These are phyloP conservation scores for Trichosanthes truncata DNA, from an alignment of 306 rosid species.

Conservation along the genomic window DNA sequence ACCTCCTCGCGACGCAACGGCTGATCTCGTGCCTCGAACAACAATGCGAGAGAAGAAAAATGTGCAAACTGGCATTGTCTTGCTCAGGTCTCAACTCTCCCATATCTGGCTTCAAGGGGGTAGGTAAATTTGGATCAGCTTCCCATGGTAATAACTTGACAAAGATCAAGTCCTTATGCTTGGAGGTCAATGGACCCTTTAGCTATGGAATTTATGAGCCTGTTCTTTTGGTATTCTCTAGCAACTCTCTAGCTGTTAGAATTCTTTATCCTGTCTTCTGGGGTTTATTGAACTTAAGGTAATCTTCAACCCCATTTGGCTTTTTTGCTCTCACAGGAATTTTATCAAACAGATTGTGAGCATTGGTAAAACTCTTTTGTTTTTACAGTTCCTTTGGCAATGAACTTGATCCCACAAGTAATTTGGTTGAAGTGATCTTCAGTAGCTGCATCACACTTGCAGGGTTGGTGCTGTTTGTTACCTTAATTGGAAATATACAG, in stretches of 20 bases:
- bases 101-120: conserved; percentile 24
- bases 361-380: background rate
- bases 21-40: conserved; percentile 72
- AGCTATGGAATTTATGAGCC: conserved; percentile 76
- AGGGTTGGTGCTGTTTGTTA: conserved; percentile 78
- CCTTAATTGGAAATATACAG: conserved; percentile 94
- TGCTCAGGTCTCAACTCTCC: conserved; percentile 65
- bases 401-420: conserved; percentile 92
- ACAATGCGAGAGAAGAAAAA: conserved; percentile 45
- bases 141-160: conserved; percentile 48
- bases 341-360: background rate
- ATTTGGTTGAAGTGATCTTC: conserved; percentile 88
- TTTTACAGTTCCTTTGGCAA: conserved; percentile 41
- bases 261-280: conserved; percentile 93
- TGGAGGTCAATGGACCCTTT: conserved; percentile 65
- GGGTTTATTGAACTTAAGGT: conserved; percentile 97
- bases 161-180: conserved; percentile 47
- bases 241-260: conserved; percentile 71
- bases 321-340: background rate
- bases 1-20: conserved; percentile 86
- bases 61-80: conserved; percentile 57
- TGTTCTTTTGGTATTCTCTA: conserved; percentile 94
- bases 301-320: background rate
- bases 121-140: conserved; percentile 3
- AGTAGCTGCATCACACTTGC: conserved; percentile 68